Conservation (phyloP, 2,329 filamentous ascomycete species). For the Pestalotiopsis sp. region DNA sequence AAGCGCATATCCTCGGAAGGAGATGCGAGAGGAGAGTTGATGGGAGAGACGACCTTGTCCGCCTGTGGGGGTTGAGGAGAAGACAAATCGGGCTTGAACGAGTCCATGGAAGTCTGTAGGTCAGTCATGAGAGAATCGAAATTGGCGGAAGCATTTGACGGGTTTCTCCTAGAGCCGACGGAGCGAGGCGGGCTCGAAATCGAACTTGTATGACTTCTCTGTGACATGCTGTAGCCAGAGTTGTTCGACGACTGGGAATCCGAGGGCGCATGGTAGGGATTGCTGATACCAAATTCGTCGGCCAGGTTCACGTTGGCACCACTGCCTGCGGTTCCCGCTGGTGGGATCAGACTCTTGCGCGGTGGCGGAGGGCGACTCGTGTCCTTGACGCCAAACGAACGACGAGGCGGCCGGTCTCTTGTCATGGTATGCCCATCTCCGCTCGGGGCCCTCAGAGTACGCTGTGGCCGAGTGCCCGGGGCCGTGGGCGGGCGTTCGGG, state of each 20-base stretch:
- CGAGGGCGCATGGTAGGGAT: slow-evolving; percentile 66
- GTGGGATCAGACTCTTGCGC: slow-evolving; percentile 49
- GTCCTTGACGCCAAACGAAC: slow-evolving; percentile 48
- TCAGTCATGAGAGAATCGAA: slow-evolving; percentile 56
- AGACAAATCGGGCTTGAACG: slow-evolving; percentile 34
- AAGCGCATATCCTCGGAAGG: slow-evolving; percentile 27
- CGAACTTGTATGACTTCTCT: slow-evolving; percentile 62
- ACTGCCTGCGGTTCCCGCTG: slow-evolving; percentile 41
- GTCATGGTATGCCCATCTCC: slow-evolving; percentile 25
- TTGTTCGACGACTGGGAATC: slow-evolving; percentile 68
- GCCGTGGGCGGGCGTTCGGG: slow-evolving; percentile 51
- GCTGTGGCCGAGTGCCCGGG: slow-evolving; percentile 45
- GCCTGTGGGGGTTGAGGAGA: slow-evolving; percentile 20
- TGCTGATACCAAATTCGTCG: slow-evolving; percentile 62
- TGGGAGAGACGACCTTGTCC: slow-evolving; percentile 8
- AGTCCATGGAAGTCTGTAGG: slow-evolving; percentile 53
- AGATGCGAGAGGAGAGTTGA: slow-evolving; percentile 11
- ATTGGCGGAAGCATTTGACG: slow-evolving; percentile 43
- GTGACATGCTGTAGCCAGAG: slow-evolving; percentile 56
- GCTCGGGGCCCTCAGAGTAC: slow-evolving; percentile 30
- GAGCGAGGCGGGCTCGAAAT: slow-evolving; percentile 59
- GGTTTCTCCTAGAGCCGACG: slow-evolving; percentile 37
- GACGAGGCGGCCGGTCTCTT: slow-evolving; percentile 35
- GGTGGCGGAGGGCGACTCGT: slow-evolving; percentile 57
- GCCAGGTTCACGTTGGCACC: slow-evolving; percentile 56